Conservation (phyloP, 2,329 filamentous ascomycete genomes). For the Periglandula ipomoeae region DNA sequence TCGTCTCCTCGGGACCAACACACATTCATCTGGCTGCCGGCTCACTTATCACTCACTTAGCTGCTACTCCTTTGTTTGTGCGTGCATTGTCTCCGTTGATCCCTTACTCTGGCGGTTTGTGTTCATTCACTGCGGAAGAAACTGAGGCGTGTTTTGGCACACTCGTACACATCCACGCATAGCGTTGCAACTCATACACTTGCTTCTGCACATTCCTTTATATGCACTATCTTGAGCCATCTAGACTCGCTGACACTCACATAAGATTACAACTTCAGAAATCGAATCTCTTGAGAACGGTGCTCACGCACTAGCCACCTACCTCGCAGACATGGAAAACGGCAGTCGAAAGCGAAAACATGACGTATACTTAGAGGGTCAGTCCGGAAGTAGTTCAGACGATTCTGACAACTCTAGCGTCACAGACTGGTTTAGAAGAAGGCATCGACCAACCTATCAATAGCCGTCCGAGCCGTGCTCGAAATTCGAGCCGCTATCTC, state of each 20-base stretch:
- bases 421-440: conserved; percentile 20
- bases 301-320: conserved; percentile 16
- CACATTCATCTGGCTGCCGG: too few relatives aligned
- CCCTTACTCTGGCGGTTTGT: background rate
- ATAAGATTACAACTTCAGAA: conserved; percentile 21
- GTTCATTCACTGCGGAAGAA: background rate
- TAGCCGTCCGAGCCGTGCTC: background rate
- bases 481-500: background rate
- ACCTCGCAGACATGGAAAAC: conserved; percentile 12
- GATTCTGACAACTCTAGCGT: conserved; percentile 16
- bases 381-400: conserved; percentile 16
- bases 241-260: conserved; percentile 11
- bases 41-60: conserved; percentile 2
- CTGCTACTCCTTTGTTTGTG: background rate
- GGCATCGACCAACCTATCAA: conserved; percentile 15
- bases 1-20: background rate
- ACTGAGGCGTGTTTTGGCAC: background rate
- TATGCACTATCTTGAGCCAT: background rate
- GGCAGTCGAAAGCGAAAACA: conserved; percentile 23
- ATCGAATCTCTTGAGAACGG: conserved; percentile 25
- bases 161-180: too few relatives aligned
- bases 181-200: background rate
- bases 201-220: background rate
- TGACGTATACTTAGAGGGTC: conserved; percentile 18
- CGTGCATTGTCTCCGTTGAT: background rate